phyloP scores from a whole-genome alignment of 257 asterid species.

The Nicotiana tabacum region DNA sequence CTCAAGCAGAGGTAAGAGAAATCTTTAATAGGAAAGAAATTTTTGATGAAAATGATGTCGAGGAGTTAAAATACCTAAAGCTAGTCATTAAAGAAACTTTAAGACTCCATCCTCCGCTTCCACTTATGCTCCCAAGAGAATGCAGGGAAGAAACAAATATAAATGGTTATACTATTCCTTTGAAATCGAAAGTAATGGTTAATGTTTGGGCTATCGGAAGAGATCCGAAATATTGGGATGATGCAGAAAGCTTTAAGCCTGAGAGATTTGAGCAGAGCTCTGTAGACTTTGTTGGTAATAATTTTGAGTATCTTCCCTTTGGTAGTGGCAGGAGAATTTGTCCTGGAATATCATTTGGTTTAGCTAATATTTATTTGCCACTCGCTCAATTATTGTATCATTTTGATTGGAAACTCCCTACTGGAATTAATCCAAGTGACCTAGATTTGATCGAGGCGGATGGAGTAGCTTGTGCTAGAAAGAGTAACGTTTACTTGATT shows the following conservation, averaged over 20 bases:
- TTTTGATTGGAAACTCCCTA: too few relatives aligned
- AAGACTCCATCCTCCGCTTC: neutral
- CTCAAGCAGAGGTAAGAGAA: neutral
- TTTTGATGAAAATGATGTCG: neutral
- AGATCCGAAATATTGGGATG: too few relatives aligned
- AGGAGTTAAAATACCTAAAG: too few relatives aligned
- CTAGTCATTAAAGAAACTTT: too few relatives aligned
- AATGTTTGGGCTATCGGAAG: conserved; percentile 16
- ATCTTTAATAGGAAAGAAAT: neutral
- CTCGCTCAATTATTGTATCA: too few relatives aligned
- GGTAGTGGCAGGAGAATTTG: too few relatives aligned
- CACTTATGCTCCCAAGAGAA: too few relatives aligned
- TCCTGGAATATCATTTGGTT: too few relatives aligned
- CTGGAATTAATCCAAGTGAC: neutral
- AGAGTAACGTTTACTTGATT: neutral
- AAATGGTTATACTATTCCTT: neutral
- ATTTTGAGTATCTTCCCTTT: too few relatives aligned
- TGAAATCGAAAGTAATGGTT: neutral
- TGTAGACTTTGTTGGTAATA: neutral
- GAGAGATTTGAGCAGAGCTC: conserved; percentile 2
- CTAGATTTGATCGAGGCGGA: neutral
- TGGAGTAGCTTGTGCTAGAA: neutral
- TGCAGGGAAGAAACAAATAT: too few relatives aligned
- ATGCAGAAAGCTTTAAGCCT: neutral
- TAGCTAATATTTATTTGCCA: too few relatives aligned